Percentiles rank a stretch among this genome's conserved stretches.
Conservation (phyloP, 176 grass and related monocot genomes). For the Oryza meyeriana region DNA sequence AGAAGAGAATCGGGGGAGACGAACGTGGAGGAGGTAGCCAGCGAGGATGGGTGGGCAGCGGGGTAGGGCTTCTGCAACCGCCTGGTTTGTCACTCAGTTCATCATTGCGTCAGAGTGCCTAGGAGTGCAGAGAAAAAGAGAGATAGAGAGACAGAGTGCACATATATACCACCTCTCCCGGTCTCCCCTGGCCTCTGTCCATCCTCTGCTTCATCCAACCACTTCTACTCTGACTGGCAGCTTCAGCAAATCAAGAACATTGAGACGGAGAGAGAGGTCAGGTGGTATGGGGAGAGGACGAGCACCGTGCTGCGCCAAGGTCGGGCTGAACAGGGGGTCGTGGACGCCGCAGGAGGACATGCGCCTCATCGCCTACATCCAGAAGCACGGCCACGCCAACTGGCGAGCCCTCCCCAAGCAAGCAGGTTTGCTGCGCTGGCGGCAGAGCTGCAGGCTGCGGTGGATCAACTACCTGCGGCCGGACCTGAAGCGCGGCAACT, state of each 20-base stretch:
- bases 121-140: neutral
- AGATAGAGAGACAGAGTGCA: neutral
- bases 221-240: neutral
- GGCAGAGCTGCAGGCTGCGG: slow-evolving; percentile 85
- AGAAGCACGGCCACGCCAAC: slow-evolving; percentile 77
- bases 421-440: slow-evolving; percentile 85
- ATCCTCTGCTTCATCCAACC: slow-evolving; percentile 9
- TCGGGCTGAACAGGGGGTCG: slow-evolving; percentile 80
- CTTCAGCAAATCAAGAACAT: neutral
- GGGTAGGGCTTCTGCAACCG: too few species aligned
- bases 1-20: neutral
- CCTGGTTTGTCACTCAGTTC: slow-evolving; percentile 18
- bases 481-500: slow-evolving; percentile 89
- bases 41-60: too few species aligned
- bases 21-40: neutral
- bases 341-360: slow-evolving; percentile 92
- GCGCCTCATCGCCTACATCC: slow-evolving; percentile 74
- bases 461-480: slow-evolving; percentile 98
- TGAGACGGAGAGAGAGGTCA: neutral
- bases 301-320: slow-evolving; percentile 88
- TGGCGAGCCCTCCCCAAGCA: slow-evolving; percentile 87
- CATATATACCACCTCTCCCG: slow-evolving; percentile 34
- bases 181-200: neutral
- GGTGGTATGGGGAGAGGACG: slow-evolving; percentile 60
- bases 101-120: neutral